These are phyloP conservation scores for Trichoderma sp. DNA, from an alignment of 2,329 filamentous ascomycete species.

Conservation along the genomic window DNA sequence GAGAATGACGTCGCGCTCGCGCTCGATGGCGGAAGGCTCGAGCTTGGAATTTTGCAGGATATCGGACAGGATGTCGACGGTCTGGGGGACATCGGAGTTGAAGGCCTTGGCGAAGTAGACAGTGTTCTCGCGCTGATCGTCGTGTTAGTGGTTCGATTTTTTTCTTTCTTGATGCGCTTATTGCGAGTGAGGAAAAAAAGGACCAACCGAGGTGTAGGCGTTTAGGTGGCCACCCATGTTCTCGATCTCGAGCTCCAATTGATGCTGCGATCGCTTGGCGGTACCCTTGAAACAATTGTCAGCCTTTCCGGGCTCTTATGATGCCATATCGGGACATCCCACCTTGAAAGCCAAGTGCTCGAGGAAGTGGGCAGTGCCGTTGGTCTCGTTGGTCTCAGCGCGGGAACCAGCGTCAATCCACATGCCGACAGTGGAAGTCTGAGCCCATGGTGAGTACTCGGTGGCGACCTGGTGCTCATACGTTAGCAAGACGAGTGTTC, in stretches of 20 bases:
- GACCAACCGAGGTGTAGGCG: slow-evolving; percentile 94
- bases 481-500: slow-evolving; percentile 29
- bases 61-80: slow-evolving; percentile 97
- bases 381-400: slow-evolving; percentile 97
- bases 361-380: slow-evolving; percentile 98
- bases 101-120: slow-evolving; percentile 99
- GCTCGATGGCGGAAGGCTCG: slow-evolving; percentile 86
- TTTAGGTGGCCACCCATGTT: slow-evolving; percentile 99
- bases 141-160: slow-evolving; percentile 22
- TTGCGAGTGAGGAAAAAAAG: slow-evolving; percentile 14
- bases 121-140: slow-evolving; percentile 85
- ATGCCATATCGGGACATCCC: slow-evolving; percentile 29
- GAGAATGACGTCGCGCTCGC: slow-evolving; percentile 97
- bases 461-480: slow-evolving; percentile 73
- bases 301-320: not conserved
- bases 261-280: slow-evolving; percentile 88
- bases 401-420: slow-evolving; percentile 99
- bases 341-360: slow-evolving; percentile 99
- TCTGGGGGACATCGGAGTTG: slow-evolving; percentile 94
- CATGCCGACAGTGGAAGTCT: slow-evolving; percentile 96
- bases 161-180: slow-evolving; percentile 2
- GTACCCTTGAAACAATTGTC: slow-evolving; percentile 63
- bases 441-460: slow-evolving; percentile 95
- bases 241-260: slow-evolving; percentile 99
- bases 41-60: slow-evolving; percentile 99